phyloP scores from a whole-genome alignment of 805 yeast genomes.

The Spathaspora gorwiae region DNA sequence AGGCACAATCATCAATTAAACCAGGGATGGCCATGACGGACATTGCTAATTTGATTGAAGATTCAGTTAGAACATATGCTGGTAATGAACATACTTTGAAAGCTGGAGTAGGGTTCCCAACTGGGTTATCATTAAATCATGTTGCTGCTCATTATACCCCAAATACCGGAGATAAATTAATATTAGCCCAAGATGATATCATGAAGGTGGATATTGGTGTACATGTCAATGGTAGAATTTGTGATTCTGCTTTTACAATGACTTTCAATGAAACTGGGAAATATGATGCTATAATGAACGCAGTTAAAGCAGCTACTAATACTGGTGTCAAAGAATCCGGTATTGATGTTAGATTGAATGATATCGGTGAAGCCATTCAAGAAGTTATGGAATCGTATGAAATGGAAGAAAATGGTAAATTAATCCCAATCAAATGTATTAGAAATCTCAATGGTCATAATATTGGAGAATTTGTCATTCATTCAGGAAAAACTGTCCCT shows the following conservation, averaged over 20 bases:
- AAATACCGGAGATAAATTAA: slow-evolving; percentile 85
- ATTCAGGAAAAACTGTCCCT: slow-evolving; percentile 95
- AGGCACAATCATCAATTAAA: slow-evolving; percentile 66
- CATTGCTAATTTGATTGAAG: slow-evolving; percentile 84
- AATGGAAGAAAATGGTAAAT: slow-evolving; percentile 82
- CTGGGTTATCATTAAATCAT: slow-evolving; percentile 91
- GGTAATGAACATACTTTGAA: slow-evolving; percentile 57
- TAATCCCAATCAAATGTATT: slow-evolving; percentile 81
- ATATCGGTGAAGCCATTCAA: slow-evolving; percentile 92
- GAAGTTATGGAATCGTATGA: slow-evolving; percentile 98
- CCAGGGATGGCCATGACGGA: slow-evolving; percentile 94
- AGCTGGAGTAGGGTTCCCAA: slow-evolving; percentile 96
- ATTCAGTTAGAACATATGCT: slow-evolving; percentile 71
- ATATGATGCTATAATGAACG: slow-evolving; percentile 74
- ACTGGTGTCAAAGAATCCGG: slow-evolving; percentile 93
- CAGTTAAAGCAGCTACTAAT: slow-evolving; percentile 90
- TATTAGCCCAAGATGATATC: slow-evolving; percentile 80
- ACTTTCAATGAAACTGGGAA: slow-evolving; percentile 64
- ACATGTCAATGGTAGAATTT: slow-evolving; percentile 88
- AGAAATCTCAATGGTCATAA: slow-evolving; percentile 93
- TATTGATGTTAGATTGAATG: slow-evolving; percentile 90
- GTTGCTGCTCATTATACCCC: slow-evolving; percentile 99
- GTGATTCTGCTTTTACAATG: slow-evolving; percentile 93
- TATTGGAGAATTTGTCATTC: slow-evolving; percentile 78
- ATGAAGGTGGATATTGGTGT: slow-evolving; percentile 97